phyloP scores from a whole-genome alignment of 352 stramenopile species.

The Globisporangium nodosum region DNA sequence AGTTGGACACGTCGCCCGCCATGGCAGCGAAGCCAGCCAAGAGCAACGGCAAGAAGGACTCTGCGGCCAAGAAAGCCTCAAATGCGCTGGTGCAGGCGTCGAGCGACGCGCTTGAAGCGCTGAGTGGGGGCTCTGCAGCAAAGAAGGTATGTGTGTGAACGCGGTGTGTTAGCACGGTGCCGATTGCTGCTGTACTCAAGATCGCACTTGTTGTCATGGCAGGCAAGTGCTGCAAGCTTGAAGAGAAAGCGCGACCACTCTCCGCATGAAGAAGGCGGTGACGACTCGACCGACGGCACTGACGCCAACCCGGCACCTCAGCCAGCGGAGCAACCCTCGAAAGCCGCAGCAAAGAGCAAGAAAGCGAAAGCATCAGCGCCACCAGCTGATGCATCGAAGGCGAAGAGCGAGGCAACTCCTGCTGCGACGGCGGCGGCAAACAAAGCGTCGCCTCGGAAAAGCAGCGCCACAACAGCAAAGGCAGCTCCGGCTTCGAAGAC shows the following conservation, averaged over 20 bases:
- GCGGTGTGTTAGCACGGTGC: not conserved
- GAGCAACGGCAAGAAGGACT: conserved; percentile 12
- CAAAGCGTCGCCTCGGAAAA: conserved; percentile 11
- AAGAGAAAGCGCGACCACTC: conserved; percentile 14
- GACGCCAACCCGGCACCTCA: not conserved
- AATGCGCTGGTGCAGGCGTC: conserved; percentile 1
- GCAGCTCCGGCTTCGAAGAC: conserved; percentile 9
- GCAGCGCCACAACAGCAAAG: not conserved
- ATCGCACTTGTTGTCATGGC: not conserved
- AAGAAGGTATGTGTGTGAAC: conserved; percentile 7
- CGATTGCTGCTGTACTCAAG: not conserved
- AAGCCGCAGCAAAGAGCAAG: conserved; percentile 14
- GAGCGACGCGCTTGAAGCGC: conserved; percentile 5
- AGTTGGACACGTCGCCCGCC: conserved; percentile 1
- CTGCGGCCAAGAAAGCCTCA: conserved; percentile 19
- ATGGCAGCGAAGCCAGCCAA: conserved; percentile 6
- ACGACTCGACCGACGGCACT: not conserved
- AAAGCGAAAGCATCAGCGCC: conserved; percentile 6
- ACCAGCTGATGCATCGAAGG: not conserved
- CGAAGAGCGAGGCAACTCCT: conserved; percentile 5
- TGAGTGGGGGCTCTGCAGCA: not conserved
- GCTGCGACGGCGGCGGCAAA: not conserved
- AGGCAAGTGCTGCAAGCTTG: conserved; percentile 1
- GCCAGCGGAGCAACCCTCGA: not conserved
- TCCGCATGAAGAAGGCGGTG: not conserved